Evolutionary conservation across 208 protist genomes (phyloP), one percentile per base, ranked within the genome.

Genomic region (Trypanosoma lewisi): DNA sequence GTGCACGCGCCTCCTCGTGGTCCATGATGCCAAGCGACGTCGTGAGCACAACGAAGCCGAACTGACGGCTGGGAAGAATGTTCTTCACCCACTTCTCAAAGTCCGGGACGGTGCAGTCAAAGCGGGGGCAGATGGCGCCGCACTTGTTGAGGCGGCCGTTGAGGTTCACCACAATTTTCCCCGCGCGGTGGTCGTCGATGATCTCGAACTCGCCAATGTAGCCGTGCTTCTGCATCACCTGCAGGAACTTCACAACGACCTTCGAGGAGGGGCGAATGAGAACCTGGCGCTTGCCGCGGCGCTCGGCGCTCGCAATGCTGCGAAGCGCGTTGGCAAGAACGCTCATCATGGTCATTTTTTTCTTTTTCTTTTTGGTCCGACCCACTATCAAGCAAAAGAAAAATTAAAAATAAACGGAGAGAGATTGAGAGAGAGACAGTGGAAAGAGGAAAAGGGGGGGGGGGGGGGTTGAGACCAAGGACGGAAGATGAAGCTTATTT

Each of bases 141-240:
- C 98, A 99, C 94, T 99, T 99, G 98, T 99, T 99, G 62, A 99
- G 92, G 69, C 99, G 96, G 61, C 99, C 99, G 77, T 99, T 98
- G 30, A 99, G 96, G 73, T 99, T 97, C 60, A 99, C 92, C 62
- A 99, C 98, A 70, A 99, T 99, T 89, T 99, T 99, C 69, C 98
- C 98, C 17, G 91, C 81, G 71, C 99, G 93, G 88, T 99, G 98
- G 89, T 99, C 98, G 86, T 99, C 99, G 76, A 99, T 93, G 82
- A 99, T 89, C 88, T 99, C 98, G 80, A 99, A 99, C 80, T 99
- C 99, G 63, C 98, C 98, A 89, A 99, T 99, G 96, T 99, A 99
- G 85, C 98, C 97, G 88, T 99, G 98, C 88, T 99, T 99, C 96
- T 99, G 97, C 99, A 99, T 99, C 63, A 99, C 97, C 67, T 95